Conservation (phyloP, 257 asterid species). For the Pogostemon cablin region DNA sequence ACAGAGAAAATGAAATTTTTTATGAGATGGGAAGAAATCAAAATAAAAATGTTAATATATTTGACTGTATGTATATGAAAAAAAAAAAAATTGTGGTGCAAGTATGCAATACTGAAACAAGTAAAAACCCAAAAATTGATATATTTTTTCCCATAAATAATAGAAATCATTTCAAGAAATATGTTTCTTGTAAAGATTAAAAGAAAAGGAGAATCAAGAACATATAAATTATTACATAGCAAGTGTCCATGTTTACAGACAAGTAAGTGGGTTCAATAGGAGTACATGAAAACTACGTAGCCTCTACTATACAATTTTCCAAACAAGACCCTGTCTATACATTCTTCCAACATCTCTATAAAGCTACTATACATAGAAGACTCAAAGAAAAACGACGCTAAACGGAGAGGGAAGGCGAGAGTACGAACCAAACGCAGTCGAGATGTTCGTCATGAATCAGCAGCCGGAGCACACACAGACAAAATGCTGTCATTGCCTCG, state of each 20-base stretch:
- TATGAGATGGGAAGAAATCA: no score
- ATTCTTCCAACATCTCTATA: slow-evolving; percentile 33
- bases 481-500: slow-evolving; percentile 32
- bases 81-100: no score
- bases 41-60: no score
- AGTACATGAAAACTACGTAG: slow-evolving; percentile 18
- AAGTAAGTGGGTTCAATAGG: slow-evolving; percentile 26
- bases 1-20: no score
- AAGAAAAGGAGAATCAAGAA: no score
- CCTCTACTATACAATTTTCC: slow-evolving; percentile 47
- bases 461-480: slow-evolving; percentile 38
- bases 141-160: no score
- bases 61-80: no score
- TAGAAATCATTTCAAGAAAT: no score
- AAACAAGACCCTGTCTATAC: slow-evolving; percentile 37
- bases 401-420: slow-evolving; percentile 18
- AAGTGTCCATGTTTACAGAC: slow-evolving; percentile 14
- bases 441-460: slow-evolving; percentile 30
- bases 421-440: slow-evolving; percentile 15
- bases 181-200: no score
- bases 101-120: no score
- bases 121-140: no score
- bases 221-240: neutral
- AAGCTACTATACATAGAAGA: slow-evolving; percentile 41
- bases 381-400: slow-evolving; percentile 7